Percentiles rank a stretch among this genome's conserved stretches.
These are phyloP conservation scores for Metschnikowia proteae DNA, from an alignment of 805 yeast genomes.

Conservation along the genomic window DNA sequence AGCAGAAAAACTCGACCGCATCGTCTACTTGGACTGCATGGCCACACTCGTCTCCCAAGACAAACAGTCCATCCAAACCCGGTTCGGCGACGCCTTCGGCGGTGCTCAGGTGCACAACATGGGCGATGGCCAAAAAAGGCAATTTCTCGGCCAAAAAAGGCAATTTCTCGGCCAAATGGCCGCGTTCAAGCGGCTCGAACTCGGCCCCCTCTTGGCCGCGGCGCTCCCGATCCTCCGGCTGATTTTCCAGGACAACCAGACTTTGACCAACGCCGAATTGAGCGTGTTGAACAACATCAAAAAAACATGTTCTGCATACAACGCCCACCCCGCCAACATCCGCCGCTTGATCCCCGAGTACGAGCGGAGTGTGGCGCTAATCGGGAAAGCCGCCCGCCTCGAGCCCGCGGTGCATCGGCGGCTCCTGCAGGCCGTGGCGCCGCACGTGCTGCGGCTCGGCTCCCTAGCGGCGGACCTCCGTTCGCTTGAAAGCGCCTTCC, in stretches of 20 bases:
- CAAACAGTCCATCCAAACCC: background rate
- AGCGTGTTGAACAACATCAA: slow-evolving; percentile 22
- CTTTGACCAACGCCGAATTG: slow-evolving; percentile 28
- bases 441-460: slow-evolving; percentile 12
- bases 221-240: slow-evolving; percentile 33
- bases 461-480: slow-evolving; percentile 13
- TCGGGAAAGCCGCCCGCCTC: slow-evolving; percentile 6
- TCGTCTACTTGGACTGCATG: slow-evolving; percentile 28
- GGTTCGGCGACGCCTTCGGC: slow-evolving; percentile 15
- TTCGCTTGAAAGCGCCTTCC: slow-evolving; percentile 14
- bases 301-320: slow-evolving; percentile 18
- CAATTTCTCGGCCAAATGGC: slow-evolving; percentile 18
- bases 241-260: slow-evolving; percentile 27
- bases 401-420: background rate
- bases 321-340: slow-evolving; percentile 18
- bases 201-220: slow-evolving; percentile 26
- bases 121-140: slow-evolving; percentile 14
- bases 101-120: slow-evolving; percentile 7
- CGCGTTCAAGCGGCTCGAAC: slow-evolving; percentile 23
- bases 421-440: slow-evolving; percentile 1
- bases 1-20: slow-evolving; percentile 22
- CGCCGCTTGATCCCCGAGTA: slow-evolving; percentile 12
- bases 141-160: slow-evolving; percentile 17
- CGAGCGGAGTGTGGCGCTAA: background rate
- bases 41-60: slow-evolving; percentile 18